Percentiles rank a stretch among this genome's conserved stretches.
phyloP scores from a whole-genome alignment of 208 protist genomes.

The Naegleria lovaniensis region DNA sequence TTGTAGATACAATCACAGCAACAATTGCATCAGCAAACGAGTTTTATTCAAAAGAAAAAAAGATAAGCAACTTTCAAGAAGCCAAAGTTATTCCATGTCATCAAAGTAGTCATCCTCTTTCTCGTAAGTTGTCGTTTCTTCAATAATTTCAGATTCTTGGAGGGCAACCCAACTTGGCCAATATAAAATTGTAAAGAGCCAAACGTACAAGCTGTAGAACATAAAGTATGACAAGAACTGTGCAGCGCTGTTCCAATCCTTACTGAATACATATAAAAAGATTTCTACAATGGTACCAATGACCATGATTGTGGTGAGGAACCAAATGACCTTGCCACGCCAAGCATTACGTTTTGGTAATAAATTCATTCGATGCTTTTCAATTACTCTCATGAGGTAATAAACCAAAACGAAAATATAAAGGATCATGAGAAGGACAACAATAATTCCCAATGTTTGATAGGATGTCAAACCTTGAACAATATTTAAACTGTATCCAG shows the following conservation, averaged over 20 bases:
- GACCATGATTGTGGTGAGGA: neutral
- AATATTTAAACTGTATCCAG: neutral
- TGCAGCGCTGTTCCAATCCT: neutral
- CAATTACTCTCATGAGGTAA: neutral
- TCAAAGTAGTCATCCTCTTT: neutral
- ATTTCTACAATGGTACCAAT: neutral
- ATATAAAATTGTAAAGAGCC: neutral
- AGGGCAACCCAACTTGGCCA: neutral
- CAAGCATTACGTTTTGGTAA: neutral
- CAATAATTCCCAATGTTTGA: neutral
- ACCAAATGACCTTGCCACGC: neutral
- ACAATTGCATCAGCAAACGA: too few relatives aligned
- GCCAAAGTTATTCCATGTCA: neutral
- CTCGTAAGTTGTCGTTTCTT: neutral
- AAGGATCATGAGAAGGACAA: neutral
- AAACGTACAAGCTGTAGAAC: neutral
- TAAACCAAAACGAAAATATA: neutral
- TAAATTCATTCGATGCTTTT: neutral
- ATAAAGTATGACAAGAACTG: conserved; percentile 16
- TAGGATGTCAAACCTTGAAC: neutral
- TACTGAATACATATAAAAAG: neutral
- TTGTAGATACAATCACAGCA: too few relatives aligned
- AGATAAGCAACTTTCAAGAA: too few relatives aligned
- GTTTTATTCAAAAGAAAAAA: too few relatives aligned
- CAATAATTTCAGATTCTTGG: neutral